Conservation (phyloP, 2,329 filamentous ascomycete species). For the Penicillium sclerotigenum region DNA sequence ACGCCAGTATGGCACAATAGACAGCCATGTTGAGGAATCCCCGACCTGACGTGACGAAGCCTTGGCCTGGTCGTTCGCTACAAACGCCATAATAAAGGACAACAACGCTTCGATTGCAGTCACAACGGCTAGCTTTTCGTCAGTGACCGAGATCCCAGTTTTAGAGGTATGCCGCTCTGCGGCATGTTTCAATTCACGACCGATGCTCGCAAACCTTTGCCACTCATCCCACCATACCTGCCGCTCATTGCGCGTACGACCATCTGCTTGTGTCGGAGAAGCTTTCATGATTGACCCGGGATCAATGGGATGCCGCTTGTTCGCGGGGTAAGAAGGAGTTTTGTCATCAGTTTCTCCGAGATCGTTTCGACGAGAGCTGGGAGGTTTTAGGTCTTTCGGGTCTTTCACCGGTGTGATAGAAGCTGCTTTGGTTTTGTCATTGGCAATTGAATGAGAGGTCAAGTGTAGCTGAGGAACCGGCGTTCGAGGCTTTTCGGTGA, state of each 20-base stretch:
- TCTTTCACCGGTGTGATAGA: constrained; percentile 46
- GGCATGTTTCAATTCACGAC: constrained; percentile 47
- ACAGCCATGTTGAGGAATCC: constrained; percentile 46
- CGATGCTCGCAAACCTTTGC: constrained; percentile 42
- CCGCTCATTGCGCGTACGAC: constrained; percentile 35
- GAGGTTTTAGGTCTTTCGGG: constrained; percentile 40
- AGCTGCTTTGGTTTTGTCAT: constrained; percentile 26
- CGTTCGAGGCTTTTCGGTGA: constrained; percentile 39
- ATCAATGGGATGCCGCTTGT: constrained; percentile 30
- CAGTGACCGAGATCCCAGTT: constrained; percentile 27
- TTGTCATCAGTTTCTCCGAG: constrained; percentile 40
- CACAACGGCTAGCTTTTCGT: constrained; percentile 39
- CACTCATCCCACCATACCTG: constrained; percentile 45
- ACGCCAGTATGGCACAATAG: constrained; percentile 48
- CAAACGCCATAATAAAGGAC: constrained; percentile 49
- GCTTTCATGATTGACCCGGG: constrained; percentile 24
- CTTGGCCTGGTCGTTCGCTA: constrained; percentile 43
- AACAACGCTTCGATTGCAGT: constrained; percentile 47
- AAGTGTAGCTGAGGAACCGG: constrained; percentile 31
- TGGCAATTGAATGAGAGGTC: constrained; percentile 32
- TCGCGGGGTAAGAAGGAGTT: constrained; percentile 34
- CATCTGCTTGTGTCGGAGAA: constrained; percentile 30
- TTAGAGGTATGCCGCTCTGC: constrained; percentile 37
- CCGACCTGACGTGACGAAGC: constrained; percentile 36
- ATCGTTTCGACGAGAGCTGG: constrained; percentile 40